Evolutionary conservation across 1,284 basidiomycete species (phyloP).

Genomic region (Tilletiaria anomala): DNA sequence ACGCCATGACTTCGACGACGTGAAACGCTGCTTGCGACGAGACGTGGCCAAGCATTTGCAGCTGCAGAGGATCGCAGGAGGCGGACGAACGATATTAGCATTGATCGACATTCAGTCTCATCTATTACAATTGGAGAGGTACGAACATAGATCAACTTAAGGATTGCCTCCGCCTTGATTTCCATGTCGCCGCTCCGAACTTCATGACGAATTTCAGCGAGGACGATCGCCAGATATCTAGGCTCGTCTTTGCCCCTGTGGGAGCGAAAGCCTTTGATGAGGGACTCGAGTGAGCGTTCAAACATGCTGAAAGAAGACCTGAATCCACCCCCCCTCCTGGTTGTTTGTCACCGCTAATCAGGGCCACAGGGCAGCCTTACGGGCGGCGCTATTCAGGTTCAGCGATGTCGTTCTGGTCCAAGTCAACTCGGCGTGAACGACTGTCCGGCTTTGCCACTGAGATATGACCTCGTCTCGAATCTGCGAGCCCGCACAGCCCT

Average conservation of each 20-base stretch:
- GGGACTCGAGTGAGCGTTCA: conserved; percentile 31
- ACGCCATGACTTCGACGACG: conserved; percentile 96
- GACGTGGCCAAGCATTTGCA: conserved; percentile 70
- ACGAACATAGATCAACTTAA: conserved; percentile 90
- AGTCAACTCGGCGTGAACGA: too few relatives aligned
- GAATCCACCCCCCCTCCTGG: too few relatives aligned
- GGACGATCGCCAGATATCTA: conserved; percentile 42
- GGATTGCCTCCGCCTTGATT: conserved; percentile 80
- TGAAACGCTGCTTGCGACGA: conserved; percentile 47
- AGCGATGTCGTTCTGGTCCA: too few relatives aligned
- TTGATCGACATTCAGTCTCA: neutral
- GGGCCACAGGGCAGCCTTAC: too few relatives aligned
- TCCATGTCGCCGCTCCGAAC: conserved; percentile 90
- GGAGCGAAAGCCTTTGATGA: conserved; percentile 38
- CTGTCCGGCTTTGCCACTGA: too few relatives aligned
- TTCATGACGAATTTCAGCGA: conserved; percentile 68
- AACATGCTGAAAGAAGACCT: too few relatives aligned
- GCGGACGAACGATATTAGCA: neutral
- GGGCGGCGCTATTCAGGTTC: too few relatives aligned
- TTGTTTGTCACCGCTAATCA: too few relatives aligned
- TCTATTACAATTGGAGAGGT: too few relatives aligned
- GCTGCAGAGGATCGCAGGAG: conserved; percentile 18
- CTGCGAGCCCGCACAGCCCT: too few relatives aligned
- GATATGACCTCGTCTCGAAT: too few relatives aligned
- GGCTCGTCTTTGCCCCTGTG: conserved; percentile 41